phyloP scores from a whole-genome alignment of 495 filamentous ascomycete genomes.

The Penicilliopsis zonata region DNA sequence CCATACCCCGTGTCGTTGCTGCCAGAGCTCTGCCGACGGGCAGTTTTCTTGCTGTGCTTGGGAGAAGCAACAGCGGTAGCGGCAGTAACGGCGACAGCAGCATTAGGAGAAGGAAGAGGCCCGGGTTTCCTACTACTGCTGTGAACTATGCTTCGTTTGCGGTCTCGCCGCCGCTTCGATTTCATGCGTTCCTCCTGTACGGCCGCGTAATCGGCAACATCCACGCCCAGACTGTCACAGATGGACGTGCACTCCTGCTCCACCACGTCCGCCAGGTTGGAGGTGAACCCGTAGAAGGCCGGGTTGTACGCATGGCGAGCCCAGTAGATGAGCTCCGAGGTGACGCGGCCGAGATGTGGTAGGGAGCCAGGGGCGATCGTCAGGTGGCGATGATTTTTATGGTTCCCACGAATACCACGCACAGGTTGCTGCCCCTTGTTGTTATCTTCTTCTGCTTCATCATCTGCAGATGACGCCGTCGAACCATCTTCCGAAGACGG shows the following conservation, averaged over 20 bases:
- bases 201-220: constrained; percentile 19
- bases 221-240: constrained; percentile 26
- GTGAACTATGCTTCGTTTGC: constrained; percentile 36
- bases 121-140: too few relatives aligned
- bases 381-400: too few relatives aligned
- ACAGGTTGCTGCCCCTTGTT: constrained; percentile 5
- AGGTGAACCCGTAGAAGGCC: constrained; percentile 32
- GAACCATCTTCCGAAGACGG: constrained; percentile 7
- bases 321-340: constrained; percentile 35
- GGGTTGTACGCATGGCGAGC: constrained; percentile 36
- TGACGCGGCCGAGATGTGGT: constrained; percentile 29
- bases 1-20: constrained; percentile 24
- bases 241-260: constrained; percentile 28
- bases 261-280: constrained; percentile 23
- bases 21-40: constrained; percentile 12
- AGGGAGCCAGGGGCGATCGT: constrained; percentile 16
- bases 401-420: too few relatives aligned
- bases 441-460: constrained; percentile 22
- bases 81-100: too few relatives aligned
- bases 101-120: too few relatives aligned
- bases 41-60: constrained; percentile 1
- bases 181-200: constrained; percentile 41
- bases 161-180: constrained; percentile 56
- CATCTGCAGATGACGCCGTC: constrained; percentile 13
- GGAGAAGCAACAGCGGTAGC: background rate